Conservation (phyloP, 73 alveolate genomes). For the Tetrahymena malaccensis region DNA sequence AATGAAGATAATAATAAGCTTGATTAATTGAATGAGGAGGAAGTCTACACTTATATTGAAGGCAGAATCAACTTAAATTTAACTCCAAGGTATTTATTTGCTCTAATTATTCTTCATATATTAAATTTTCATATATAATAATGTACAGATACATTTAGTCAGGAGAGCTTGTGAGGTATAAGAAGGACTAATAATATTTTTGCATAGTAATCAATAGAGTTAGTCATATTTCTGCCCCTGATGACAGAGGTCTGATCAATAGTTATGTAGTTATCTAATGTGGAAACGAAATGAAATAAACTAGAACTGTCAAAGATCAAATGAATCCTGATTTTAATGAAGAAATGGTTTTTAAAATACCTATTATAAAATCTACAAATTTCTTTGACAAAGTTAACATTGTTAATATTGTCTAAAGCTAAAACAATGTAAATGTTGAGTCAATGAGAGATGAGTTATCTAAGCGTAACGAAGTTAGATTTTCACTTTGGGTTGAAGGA, state of each 20-base stretch:
- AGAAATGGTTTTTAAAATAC: constrained; percentile 34
- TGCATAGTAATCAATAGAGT: constrained; percentile 24
- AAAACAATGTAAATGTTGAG: not conserved
- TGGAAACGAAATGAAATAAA: constrained; percentile 28
- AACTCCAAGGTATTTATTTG: constrained; percentile 1
- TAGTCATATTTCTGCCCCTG: constrained; percentile 18
- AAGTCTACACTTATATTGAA: constrained; percentile 16
- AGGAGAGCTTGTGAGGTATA: constrained; percentile 30
- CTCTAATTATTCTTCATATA: not conserved
- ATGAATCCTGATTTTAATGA: constrained; percentile 40
- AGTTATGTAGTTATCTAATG: constrained; percentile 17
- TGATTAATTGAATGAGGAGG: constrained; percentile 29
- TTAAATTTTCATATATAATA: not conserved
- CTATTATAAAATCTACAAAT: not conserved
- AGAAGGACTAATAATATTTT: constrained; percentile 18
- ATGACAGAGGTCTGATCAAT: constrained; percentile 41
- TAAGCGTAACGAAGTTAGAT: constrained; percentile 25
- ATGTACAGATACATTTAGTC: not conserved
- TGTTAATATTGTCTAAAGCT: constrained; percentile 5
- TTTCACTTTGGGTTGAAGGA: constrained; percentile 38
- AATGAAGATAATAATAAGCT: constrained; percentile 10
- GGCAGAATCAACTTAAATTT: constrained; percentile 32
- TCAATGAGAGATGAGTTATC: constrained; percentile 27
- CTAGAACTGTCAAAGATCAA: constrained; percentile 30
- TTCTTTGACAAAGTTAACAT: constrained; percentile 18